Percentiles rank a stretch among this genome's conserved stretches.
Conservation (phyloP, 768 basidiomycete genomes). For the Suillus paluster region DNA sequence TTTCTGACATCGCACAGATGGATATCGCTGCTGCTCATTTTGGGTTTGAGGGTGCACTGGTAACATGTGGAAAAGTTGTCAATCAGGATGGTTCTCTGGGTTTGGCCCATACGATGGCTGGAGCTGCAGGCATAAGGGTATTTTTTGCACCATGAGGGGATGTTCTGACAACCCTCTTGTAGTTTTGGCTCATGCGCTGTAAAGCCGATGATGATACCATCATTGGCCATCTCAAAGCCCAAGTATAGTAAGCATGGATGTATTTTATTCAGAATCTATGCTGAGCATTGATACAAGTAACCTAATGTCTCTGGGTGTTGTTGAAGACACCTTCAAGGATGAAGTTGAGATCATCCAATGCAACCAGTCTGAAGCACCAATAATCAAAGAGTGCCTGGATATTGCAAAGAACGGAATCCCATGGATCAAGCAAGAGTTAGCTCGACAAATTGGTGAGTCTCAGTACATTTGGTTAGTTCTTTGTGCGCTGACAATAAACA, state of each 20-base stretch:
- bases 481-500: background rate
- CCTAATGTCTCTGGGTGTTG: background rate
- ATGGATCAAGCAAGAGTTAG: background rate
- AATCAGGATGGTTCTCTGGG: conserved; percentile 9
- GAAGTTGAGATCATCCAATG: background rate
- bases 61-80: conserved; percentile 12
- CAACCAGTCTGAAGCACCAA: background rate
- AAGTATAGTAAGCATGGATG: conserved; percentile 14
- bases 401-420: background rate
- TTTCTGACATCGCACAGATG: too few relatives aligned
- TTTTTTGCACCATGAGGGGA: too few relatives aligned
- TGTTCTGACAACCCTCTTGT: background rate
- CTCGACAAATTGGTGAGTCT: background rate
- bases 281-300: too few relatives aligned
- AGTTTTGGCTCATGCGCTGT: background rate
- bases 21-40: background rate
- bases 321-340: background rate
- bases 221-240: conserved; percentile 4
- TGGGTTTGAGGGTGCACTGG: conserved; percentile 12
- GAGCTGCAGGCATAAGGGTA: background rate
- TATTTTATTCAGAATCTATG: too few relatives aligned
- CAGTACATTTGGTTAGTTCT: background rate
- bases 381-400: background rate
- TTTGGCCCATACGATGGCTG: background rate
- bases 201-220: conserved; percentile 3